A percentile compares a stretch with the other conserved stretches of the same genome.
These are phyloP conservation scores for Fusarium proliferatum DNA, from an alignment of 2,329 filamentous ascomycete species.

Conservation along the genomic window DNA sequence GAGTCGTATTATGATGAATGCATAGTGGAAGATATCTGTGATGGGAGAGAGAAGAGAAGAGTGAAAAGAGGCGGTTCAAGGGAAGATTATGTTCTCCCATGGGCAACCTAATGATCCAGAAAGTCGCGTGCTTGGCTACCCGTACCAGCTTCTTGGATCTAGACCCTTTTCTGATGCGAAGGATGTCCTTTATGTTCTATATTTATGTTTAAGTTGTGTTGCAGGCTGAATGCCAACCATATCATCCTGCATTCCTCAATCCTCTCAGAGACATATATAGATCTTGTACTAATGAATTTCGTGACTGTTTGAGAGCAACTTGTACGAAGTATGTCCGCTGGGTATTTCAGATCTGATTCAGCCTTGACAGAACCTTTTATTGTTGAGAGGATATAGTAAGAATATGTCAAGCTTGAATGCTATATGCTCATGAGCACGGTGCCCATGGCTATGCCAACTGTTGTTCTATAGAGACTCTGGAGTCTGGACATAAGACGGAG, in stretches of 20 bases:
- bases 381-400: not conserved
- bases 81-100: not conserved
- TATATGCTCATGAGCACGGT: not conserved
- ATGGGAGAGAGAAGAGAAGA: too few species aligned
- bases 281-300: not conserved
- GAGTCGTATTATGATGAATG: not conserved
- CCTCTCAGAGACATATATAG: not conserved
- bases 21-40: too few species aligned
- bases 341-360: not conserved
- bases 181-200: not conserved
- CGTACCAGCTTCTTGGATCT: not conserved
- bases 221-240: not conserved
- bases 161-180: not conserved
- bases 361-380: not conserved
- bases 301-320: not conserved
- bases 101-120: not conserved
- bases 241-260: not conserved
- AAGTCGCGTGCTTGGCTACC: not conserved
- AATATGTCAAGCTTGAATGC: not conserved
- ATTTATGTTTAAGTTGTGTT: not conserved
- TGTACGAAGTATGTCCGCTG: not conserved
- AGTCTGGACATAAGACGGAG: not conserved
- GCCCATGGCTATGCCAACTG: not conserved
- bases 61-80: not conserved
- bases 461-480: too few species aligned